Base-by-base conservation (phyloP, 2,329 filamentous ascomycete species). In the Blastomyces silverae region DNA sequence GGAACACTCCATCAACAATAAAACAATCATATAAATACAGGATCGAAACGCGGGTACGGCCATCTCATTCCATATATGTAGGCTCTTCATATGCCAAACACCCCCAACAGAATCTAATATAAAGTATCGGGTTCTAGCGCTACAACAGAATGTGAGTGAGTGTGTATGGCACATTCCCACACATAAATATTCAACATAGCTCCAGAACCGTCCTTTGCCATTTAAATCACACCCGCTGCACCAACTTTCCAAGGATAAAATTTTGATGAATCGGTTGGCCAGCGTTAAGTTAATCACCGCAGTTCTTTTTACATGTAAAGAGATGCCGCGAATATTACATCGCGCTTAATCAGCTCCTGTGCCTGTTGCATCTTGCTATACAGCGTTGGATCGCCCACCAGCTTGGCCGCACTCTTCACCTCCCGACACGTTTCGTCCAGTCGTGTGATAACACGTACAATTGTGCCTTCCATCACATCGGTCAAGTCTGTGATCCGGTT, bases 331-430 rank as follows among this genome's bases (percentile, higher is more conserved):
- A 92, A 92, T 28, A 91, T 95, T 63, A 96, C 94, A 76, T 97
- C 94, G 73, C 94, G 82, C 83, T 96, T 95, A 75, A 99, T 99
- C 84, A 97, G 85, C 82, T 99, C 94, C 83, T 97, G 93, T 70
- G 93, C 95, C 68, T 87, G 87, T 79, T 96, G 89, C 93, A 99
- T 99, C 84, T 99, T 99, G 70, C 88, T 86, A 76, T 96, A 97
- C 70, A 99, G 79, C 64, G 89, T 89, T 3, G 94, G 94, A 75
- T 99, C 94, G 31, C 94, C 94, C 70, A 99, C 92, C 69, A 99
- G 91, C 69, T 94, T 85, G 37, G 94, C 94, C 48, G 94, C 93
- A 75, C 96, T 97, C 83, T 96, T 97, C 64, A 97, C 94, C 78
- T 99, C 94, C 59, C 94, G 84, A 74, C 94, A 99, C 10, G 92